Base-by-base conservation (phyloP, 805 yeast genomes). In the Lipomyces chichibuensis region DNA sequence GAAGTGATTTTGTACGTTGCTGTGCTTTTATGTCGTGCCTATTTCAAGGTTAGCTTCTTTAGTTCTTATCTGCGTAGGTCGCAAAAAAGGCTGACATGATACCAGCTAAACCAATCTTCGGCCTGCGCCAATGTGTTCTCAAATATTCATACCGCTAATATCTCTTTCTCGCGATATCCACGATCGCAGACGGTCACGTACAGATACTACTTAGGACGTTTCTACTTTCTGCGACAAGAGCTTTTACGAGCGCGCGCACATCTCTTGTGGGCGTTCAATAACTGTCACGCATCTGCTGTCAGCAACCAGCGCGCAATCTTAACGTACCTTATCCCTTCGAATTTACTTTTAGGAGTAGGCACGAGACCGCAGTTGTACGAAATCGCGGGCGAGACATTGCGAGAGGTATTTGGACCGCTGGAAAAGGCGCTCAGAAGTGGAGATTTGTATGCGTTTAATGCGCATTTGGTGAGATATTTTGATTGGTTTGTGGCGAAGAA, bases 181-280 rank as follows among this genome's bases (percentile, higher is more conserved):
- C 72, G 76, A 29, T 76, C 82, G 14, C 85, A 87, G 73, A 84
- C 82, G 64, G 80, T 87, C 7, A 85, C 84, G 67, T 87, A 84
- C 73, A 77, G 89, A 56, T 87, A 80, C 72, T 82, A 84, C 66
- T 77, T 87, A 43, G 87, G 88, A 2, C 80, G 85, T 56, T 88
- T 84, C 71, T 86, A 85, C 71, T 72, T 87, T 67, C 77, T 83
- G 25, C 84, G 86, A 69, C 80, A 83, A 64, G 85, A 85, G 69
- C 77, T 87, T 20, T 77, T 80, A 3, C 83, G 84, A 63, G 83
- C 88, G 2, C 85, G 80, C 71, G 76, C 77, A 39, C 90, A 88
- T 73, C 77, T 89, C 46, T 72, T 75, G n/a, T 85, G 87, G 85
- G 84, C 90, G 52, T 84, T 83, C 59, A 65, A 72, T 2, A 77